Evolutionary conservation across 371 early-diverging fungal species (phyloP).

Genomic region (Lichtheimia corymbifera): DNA sequence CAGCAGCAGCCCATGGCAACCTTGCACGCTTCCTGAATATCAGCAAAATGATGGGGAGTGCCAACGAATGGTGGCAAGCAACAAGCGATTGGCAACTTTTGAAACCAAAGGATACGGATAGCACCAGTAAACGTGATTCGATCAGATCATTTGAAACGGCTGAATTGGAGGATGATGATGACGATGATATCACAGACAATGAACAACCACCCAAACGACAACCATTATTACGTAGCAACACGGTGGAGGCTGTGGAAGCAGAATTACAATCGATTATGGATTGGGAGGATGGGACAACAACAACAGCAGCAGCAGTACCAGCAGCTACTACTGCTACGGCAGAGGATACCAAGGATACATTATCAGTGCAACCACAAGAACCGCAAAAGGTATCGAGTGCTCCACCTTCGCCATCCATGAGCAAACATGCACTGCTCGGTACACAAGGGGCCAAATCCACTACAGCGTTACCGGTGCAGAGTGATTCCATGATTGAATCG

Average conservation of each 20-base stretch:
- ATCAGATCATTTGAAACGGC: constrained; percentile 27
- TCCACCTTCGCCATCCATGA: constrained; percentile 16
- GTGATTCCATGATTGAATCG: constrained; percentile 28
- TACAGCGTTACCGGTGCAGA: constrained; percentile 42
- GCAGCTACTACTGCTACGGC: too few species aligned
- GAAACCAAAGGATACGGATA: constrained; percentile 1
- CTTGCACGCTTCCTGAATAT: constrained; percentile 25
- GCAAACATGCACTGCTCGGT: constrained; percentile 13
- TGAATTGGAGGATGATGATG: constrained; percentile 8
- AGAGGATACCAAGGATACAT: constrained; percentile 2
- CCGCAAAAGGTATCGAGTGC: background rate
- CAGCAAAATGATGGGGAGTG: constrained; percentile 30
- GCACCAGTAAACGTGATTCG: constrained; percentile 1
- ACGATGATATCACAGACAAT: background rate
- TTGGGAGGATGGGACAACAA: constrained; percentile 19
- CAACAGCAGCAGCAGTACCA: constrained; percentile 12
- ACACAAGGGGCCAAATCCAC: constrained; percentile 28
- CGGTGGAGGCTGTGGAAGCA: constrained; percentile 65
- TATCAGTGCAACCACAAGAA: constrained; percentile 1
- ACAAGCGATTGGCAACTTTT: constrained; percentile 7
- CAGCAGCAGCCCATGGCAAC: constrained; percentile 4
- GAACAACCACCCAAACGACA: constrained; percentile 7
- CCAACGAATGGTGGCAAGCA: constrained; percentile 22
- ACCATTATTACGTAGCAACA: constrained; percentile 35
- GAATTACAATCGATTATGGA: constrained; percentile 61